Conservation (phyloP, 2,329 filamentous ascomycete genomes). For the Westerdykella sp. region DNA sequence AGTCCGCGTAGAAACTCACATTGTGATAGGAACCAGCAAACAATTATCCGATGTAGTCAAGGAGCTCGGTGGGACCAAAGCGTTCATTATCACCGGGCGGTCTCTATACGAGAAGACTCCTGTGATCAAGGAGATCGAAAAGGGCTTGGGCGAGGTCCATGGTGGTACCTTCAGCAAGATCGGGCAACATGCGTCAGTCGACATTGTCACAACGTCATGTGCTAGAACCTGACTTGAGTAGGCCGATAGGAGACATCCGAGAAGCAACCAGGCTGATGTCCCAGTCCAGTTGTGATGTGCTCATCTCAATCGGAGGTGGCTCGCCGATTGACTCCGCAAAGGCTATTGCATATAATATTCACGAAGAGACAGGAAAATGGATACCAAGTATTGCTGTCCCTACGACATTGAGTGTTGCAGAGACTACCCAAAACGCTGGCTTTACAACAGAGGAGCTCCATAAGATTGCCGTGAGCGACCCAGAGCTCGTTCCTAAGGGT, state of each 20-base stretch:
- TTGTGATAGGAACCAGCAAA: conserved; percentile 24
- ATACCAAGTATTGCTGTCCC: conserved; percentile 36
- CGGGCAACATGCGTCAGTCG: conserved; percentile 48
- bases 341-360: conserved; percentile 35
- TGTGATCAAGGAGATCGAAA: conserved; percentile 49
- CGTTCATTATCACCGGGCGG: conserved; percentile 51
- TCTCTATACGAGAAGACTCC: conserved; percentile 51
- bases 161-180: conserved; percentile 52
- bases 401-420: conserved; percentile 45
- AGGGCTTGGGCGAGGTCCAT: conserved; percentile 42
- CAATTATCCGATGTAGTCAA: conserved; percentile 27
- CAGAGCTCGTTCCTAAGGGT: conserved; percentile 40
- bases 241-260: conserved; percentile 31
- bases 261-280: conserved; percentile 32
- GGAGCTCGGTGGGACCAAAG: conserved; percentile 41
- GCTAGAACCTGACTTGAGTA: conserved; percentile 11
- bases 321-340: conserved; percentile 47
- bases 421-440: conserved; percentile 49
- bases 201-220: conserved; percentile 13
- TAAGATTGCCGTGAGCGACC: conserved; percentile 46
- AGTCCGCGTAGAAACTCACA: conserved; percentile 1
- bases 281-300: conserved; percentile 31
- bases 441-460: conserved; percentile 47
- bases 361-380: conserved; percentile 34
- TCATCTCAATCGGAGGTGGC: conserved; percentile 41